phyloP scores from a whole-genome alignment of 371 early-diverging fungal species.

The Mortierella sp. region DNA sequence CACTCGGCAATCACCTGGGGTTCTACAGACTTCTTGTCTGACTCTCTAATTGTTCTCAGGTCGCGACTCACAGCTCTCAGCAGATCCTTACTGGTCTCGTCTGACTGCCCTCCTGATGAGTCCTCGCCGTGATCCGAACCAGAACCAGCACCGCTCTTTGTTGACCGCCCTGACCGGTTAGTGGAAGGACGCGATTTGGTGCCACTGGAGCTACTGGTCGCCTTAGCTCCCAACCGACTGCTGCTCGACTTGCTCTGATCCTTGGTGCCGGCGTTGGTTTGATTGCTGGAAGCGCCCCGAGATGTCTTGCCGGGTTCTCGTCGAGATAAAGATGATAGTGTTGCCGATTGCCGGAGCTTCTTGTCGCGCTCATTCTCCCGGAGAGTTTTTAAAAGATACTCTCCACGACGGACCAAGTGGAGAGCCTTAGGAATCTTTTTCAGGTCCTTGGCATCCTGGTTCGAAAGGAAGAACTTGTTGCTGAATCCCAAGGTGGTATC shows the following conservation, averaged over 20 bases:
- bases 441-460: slow-evolving; percentile 57
- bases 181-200: slow-evolving; percentile 31
- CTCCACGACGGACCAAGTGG: slow-evolving; percentile 91
- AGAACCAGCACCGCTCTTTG: slow-evolving; percentile 28
- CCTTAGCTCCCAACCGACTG: slow-evolving; percentile 5
- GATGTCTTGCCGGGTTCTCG: slow-evolving; percentile 44
- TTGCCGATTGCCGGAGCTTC: slow-evolving; percentile 40
- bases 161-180: slow-evolving; percentile 23
- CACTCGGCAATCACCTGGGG: slow-evolving; percentile 56
- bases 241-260: slow-evolving; percentile 19
- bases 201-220: slow-evolving; percentile 12
- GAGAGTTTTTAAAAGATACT: slow-evolving; percentile 89
- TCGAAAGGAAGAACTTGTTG: slow-evolving; percentile 85
- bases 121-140: slow-evolving; percentile 29
- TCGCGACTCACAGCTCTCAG: slow-evolving; percentile 47
- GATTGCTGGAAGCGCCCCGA: slow-evolving; percentile 9
- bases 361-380: slow-evolving; percentile 63
- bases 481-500: slow-evolving; percentile 83
- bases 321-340: slow-evolving; percentile 32
- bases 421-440: slow-evolving; percentile 83
- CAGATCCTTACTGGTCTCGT: slow-evolving; percentile 48
- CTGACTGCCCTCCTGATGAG: slow-evolving; percentile 25
- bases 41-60: slow-evolving; percentile 49
- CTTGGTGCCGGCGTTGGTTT: slow-evolving; percentile 10
- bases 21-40: slow-evolving; percentile 52